phyloP scores from a whole-genome alignment of 208 protist species.

The Balamuthia mandrillaris region DNA sequence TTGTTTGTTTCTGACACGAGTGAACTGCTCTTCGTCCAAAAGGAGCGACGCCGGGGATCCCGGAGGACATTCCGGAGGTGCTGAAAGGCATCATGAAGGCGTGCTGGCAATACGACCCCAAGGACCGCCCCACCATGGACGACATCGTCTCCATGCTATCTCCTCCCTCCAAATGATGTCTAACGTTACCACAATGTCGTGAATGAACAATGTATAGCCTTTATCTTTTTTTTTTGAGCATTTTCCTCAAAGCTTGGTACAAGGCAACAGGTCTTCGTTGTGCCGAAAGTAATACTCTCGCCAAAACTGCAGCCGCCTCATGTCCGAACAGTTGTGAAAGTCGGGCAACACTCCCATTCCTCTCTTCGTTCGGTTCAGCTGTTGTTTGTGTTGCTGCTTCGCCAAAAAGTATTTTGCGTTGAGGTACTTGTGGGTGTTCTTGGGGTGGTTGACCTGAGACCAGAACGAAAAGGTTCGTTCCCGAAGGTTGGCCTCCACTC shows the following conservation, averaged over 20 bases:
- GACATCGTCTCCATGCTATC: too few relatives aligned
- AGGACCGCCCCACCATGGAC: too few relatives aligned
- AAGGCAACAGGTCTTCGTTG: not conserved
- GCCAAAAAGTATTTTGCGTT: not conserved
- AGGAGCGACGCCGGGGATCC: too few relatives aligned
- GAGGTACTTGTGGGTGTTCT: conserved; percentile 21
- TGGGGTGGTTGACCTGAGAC: conserved; percentile 15
- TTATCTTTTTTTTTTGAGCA: not conserved
- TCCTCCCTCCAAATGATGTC: too few relatives aligned
- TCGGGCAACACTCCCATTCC: not conserved
- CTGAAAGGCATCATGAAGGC: too few relatives aligned
- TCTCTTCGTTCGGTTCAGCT: too few relatives aligned
- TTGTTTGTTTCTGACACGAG: too few relatives aligned
- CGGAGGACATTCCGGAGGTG: too few relatives aligned
- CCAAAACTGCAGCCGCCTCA: conserved; percentile 9
- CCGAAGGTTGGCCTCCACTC: not conserved
- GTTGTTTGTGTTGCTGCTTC: not conserved
- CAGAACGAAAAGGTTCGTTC: conserved; percentile 13
- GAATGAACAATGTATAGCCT: too few relatives aligned
- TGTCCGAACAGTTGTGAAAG: not conserved
- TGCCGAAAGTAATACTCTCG: conserved; percentile 20
- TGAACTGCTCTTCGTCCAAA: too few relatives aligned
- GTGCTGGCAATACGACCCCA: too few relatives aligned
- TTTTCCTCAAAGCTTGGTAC: not conserved
- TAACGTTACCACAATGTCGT: too few relatives aligned